Base-by-base conservation (phyloP, 257 asterid genomes). In the Nyctanthes arbortristis region DNA sequence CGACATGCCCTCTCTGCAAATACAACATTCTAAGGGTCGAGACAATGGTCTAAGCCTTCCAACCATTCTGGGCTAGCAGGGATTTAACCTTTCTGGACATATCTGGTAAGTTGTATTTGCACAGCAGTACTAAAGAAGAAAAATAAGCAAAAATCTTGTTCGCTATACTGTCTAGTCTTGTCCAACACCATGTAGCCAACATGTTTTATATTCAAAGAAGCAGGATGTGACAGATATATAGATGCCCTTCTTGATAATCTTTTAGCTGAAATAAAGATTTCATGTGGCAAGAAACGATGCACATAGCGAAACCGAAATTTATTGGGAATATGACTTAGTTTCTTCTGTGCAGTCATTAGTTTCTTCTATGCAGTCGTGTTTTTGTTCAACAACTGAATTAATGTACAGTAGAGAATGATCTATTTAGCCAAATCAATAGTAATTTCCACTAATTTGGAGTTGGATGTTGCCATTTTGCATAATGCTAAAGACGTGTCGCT, bases 1-100 rank as follows among this genome's bases (percentile, higher is more conserved):
- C 98, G 4, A 90, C 93, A n/a, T 90, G 98, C 34, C 98, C 97
- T 16, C 96, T 90, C 37, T 90, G 97, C 93, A 93, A 90, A 66
- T 88, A 74, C 79, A 88, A 87, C 78, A 87, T 90, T 61, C 89
- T 79, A 71, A 83, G 77, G 65, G 88, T 80, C 59, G 94, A 89
- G 20, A 77, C 34, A 54, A 55, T 89, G 78, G 93, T 87, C 74
- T 87, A 77, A 85, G 5, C 22, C 4, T 52, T 52, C 58, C n/a
- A n/a, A n/a, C 22, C 29, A 8, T 6, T 29, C 29, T 7, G 22
- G 58, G 5, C 30, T 20, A 20, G 9, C 30, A 1, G 30, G 30
- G 58, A 11, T 54, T 11, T 11, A 36, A 11, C 28, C 22, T 10
- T 45, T 62, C n/a, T n/a, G n/a, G n/a, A n/a, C n/a, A n/a, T n/a